phyloP scores from a whole-genome alignment of 2,329 filamentous ascomycete genomes.

The Dothiorella sarmentorum region DNA sequence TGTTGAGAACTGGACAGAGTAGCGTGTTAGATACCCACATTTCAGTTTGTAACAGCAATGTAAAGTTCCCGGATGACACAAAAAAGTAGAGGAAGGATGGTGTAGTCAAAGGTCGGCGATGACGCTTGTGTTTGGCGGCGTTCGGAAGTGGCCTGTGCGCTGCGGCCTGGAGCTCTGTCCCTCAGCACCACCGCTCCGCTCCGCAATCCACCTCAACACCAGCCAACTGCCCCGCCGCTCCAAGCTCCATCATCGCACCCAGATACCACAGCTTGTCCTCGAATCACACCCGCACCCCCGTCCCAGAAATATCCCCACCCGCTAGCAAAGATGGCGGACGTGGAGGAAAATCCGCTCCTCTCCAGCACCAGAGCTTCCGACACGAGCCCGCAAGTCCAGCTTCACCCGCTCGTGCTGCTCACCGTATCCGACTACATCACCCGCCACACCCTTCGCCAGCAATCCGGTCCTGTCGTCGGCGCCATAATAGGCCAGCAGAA shows the following conservation, averaged over 20 bases:
- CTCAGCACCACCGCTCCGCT: not conserved
- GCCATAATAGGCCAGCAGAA: constrained; percentile 89
- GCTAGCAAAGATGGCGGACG: constrained; percentile 33
- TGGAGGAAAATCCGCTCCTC: constrained; percentile 41
- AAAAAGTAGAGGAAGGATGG: not conserved
- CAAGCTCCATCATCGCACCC: not conserved
- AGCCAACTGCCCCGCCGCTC: not conserved
- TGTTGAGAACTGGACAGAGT: not conserved
- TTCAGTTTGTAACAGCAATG: not conserved
- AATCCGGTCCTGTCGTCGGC: constrained; percentile 74
- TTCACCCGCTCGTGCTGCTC: constrained; percentile 92
- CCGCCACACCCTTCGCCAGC: constrained; percentile 74
- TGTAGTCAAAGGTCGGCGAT: not conserved
- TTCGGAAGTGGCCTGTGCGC: constrained; percentile 16
- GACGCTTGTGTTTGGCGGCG: constrained; percentile 9
- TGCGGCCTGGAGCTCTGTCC: constrained; percentile 13
- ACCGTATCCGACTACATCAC: constrained; percentile 97
- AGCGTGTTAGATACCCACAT: not conserved
- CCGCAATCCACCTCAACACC: not conserved
- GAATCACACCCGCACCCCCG: not conserved
- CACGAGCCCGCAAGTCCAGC: constrained; percentile 71
- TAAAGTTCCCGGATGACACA: too few relatives aligned
- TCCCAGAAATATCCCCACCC: not conserved
- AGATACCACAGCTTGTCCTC: not conserved
- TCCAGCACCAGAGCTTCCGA: constrained; percentile 54